Base-by-base conservation (phyloP, 176 grass and related monocot species). In the Oryza punctata region DNA sequence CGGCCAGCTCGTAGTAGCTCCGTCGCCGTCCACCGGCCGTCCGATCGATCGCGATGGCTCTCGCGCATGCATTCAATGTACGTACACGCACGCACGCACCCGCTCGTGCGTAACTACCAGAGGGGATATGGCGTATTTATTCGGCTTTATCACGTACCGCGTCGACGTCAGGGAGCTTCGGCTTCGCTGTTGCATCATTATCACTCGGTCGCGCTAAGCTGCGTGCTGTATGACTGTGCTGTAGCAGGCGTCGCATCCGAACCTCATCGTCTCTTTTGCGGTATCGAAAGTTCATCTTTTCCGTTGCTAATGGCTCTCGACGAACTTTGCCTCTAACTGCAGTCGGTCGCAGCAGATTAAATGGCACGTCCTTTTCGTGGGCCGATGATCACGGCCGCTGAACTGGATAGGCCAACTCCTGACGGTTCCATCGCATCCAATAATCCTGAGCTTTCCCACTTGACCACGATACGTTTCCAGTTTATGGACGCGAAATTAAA, bases 341-440 rank as follows among this genome's bases (percentile, higher is more conserved):
- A 3, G 16, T 74, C 7, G 69, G 15, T 74, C 12, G 77, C 28
- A 27, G 37, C 27, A 74, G 54, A 84, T 25, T 29, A 80, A 80
- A 79, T 18, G 35, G 57, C 57, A 1, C 7, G 57, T 81, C 78
- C 33, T 86, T 86, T 81, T 81, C 83, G 10, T 12, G 41, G 28
- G 10, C 19, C 52, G 18, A 9, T 21, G 70, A 70, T 81, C 78
- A 32, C 63, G 33, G 66, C 68, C 72, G 52, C 4, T 14, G 16
- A 5, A 37, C 28, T 8, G 5, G 67, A 50, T 25, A 40, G 73
- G 15, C 29, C 28, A 41, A 28, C 16, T 5, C 16, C 26, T 13
- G 28, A 10, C 60, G 60, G 32, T 59, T 73, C 33, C 75, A 57
- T 63, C 70, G 15, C 19, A 65, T 52, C 52, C 25, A 72, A 59